A percentile compares a stretch with the other conserved stretches of the same genome.
These are phyloP conservation scores for Plasmodium falciparum DNA, from an alignment of 169 alveolate species.

Conservation along the genomic window DNA sequence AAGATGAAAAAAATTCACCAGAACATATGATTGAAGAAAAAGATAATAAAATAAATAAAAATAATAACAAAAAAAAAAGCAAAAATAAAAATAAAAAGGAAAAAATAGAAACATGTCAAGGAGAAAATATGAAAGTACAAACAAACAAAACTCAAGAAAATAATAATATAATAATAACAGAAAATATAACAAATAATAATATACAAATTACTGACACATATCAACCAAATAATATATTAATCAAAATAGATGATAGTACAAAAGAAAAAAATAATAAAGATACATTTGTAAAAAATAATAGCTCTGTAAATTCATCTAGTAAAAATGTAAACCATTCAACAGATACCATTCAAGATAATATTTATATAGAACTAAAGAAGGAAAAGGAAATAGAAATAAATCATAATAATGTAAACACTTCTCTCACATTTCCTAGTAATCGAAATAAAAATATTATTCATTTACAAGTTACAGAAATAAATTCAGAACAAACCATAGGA, in stretches of 20 bases:
- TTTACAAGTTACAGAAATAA: neutral
- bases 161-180: neutral
- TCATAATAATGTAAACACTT: too few species aligned
- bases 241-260: neutral
- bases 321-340: too few species aligned
- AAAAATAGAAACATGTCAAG: neutral
- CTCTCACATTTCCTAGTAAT: too few species aligned
- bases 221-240: neutral
- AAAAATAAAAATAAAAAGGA: neutral
- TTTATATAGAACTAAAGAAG: neutral
- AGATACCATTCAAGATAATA: neutral
- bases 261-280: neutral
- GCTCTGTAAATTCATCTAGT: too few species aligned
- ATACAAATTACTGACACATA: neutral
- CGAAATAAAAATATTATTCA: too few species aligned
- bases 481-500: neutral
- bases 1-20: neutral
- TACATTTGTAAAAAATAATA: neutral
- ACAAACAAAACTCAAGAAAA: neutral
- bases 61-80: neutral
- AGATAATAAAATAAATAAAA: neutral
- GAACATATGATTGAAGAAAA: neutral
- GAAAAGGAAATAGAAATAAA: constrained; percentile 20
- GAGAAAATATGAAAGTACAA: neutral
- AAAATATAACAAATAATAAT: neutral